phyloP scores from a whole-genome alignment of 2,329 filamentous ascomycete genomes.

The Atkinsonella texensis region DNA sequence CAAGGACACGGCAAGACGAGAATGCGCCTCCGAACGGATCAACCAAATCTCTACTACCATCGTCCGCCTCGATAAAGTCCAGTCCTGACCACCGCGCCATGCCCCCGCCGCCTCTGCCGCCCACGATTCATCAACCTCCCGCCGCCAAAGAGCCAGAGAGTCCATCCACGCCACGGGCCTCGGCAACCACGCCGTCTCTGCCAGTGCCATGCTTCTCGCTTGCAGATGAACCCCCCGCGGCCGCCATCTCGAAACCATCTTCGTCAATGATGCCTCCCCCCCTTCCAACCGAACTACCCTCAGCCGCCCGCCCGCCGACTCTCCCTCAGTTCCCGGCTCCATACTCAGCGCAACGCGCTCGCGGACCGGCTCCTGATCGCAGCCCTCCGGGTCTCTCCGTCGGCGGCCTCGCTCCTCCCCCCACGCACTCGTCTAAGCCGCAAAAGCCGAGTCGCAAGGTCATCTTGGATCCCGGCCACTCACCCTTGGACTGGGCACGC shows the following conservation, averaged over 20 bases:
- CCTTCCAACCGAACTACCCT: constrained; percentile 16
- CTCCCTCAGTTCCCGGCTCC: constrained; percentile 35
- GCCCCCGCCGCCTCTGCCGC: constrained; percentile 25
- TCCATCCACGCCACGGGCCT: constrained; percentile 42
- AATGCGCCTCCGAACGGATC: background rate
- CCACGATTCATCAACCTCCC: constrained; percentile 14
- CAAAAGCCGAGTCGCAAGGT: constrained; percentile 56
- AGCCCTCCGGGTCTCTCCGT: constrained; percentile 12
- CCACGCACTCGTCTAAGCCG: constrained; percentile 39
- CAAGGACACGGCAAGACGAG: background rate
- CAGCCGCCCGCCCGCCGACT: constrained; percentile 19
- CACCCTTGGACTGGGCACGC: constrained; percentile 90
- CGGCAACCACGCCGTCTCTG: constrained; percentile 12
- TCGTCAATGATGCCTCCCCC: constrained; percentile 19
- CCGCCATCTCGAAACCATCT: constrained; percentile 3
- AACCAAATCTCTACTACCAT: background rate
- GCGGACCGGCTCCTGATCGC: constrained; percentile 30
- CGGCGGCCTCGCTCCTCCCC: constrained; percentile 43
- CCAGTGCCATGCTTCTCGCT: constrained; percentile 36
- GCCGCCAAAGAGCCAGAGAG: constrained; percentile 19
- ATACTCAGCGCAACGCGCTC: constrained; percentile 40
- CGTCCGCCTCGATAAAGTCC: constrained; percentile 15
- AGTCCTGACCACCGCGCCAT: constrained; percentile 26
- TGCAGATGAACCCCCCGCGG: constrained; percentile 7
- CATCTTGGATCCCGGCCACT: constrained; percentile 77